These are phyloP conservation scores for Geranium incanum DNA, from an alignment of 441 rosid genomes.

Conservation along the genomic window DNA sequence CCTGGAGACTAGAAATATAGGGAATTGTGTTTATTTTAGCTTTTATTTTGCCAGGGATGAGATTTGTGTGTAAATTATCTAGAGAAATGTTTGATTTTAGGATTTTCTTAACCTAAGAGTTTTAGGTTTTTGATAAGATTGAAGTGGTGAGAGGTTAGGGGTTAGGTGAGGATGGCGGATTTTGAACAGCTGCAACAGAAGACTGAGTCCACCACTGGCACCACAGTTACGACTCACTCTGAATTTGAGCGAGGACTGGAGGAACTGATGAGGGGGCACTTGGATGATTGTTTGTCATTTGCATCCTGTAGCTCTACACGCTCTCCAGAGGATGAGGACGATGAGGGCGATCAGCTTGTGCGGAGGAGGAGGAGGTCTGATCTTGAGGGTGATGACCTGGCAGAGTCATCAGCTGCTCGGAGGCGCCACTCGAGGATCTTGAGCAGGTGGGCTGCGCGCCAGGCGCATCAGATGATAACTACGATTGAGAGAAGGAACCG, in stretches of 20 bases:
- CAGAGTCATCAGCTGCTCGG: constrained; percentile 72
- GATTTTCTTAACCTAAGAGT: neutral
- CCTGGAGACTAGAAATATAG: neutral
- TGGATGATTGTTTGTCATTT: constrained; percentile 74
- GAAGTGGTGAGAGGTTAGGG: constrained; percentile 19
- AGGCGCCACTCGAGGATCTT: constrained; percentile 64
- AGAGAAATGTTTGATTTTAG: neutral
- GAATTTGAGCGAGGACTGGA: constrained; percentile 66
- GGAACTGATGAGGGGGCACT: constrained; percentile 75
- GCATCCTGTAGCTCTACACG: constrained; percentile 61
- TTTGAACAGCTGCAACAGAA: constrained; percentile 60
- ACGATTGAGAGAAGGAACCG: constrained; percentile 74
- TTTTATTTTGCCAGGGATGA: neutral
- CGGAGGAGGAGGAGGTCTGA: constrained; percentile 76
- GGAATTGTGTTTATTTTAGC: neutral
- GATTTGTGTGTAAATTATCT: neutral
- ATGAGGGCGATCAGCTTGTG: constrained; percentile 63
- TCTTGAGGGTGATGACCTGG: constrained; percentile 72
- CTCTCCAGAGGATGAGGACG: constrained; percentile 52
- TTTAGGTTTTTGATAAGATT: constrained; percentile 20
- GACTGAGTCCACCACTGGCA: constrained; percentile 48
- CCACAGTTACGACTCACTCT: constrained; percentile 15
- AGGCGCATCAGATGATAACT: constrained; percentile 87
- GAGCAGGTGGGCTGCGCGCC: constrained; percentile 81
- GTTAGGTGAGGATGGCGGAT: constrained; percentile 55